Percentiles rank a stretch among this genome's conserved stretches.
phyloP scores from a whole-genome alignment of 371 early-diverging fungal species.

The Mortierella sp. region DNA sequence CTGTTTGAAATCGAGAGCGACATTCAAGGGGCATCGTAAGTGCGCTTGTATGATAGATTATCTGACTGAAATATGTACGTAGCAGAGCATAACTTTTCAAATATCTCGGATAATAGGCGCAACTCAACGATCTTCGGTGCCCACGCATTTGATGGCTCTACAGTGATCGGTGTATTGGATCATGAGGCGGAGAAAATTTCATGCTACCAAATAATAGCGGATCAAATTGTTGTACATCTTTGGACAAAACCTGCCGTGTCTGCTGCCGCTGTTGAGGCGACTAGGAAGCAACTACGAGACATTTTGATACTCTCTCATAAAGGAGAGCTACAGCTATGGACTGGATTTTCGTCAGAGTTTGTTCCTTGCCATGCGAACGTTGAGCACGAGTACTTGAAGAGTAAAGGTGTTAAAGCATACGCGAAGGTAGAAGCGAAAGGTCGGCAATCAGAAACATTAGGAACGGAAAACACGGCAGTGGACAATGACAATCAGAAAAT shows the following conservation, averaged over 20 bases:
- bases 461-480: not conserved
- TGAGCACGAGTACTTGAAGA: conserved; percentile 5
- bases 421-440: not conserved
- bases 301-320: conserved; percentile 53
- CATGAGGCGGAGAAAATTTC: conserved; percentile 30
- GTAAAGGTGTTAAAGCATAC: conserved; percentile 1
- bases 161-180: conserved; percentile 59
- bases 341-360: conserved; percentile 46
- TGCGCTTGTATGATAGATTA: not conserved
- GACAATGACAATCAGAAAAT: not conserved
- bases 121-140: conserved; percentile 23
- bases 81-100: not conserved
- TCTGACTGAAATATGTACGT: not conserved
- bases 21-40: conserved; percentile 41
- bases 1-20: conserved; percentile 57
- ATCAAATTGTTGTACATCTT: conserved; percentile 21
- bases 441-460: not conserved
- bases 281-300: conserved; percentile 57
- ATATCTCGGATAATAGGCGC: conserved; percentile 7
- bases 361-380: conserved; percentile 28
- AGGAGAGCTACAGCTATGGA: conserved; percentile 55
- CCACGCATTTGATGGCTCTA: conserved; percentile 28
- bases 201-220: conserved; percentile 28
- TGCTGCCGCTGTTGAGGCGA: conserved; percentile 61
- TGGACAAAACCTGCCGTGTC: conserved; percentile 56